phyloP scores from a whole-genome alignment of 192 early-diverging fungal genomes.

The Glomus cerebriforme region DNA sequence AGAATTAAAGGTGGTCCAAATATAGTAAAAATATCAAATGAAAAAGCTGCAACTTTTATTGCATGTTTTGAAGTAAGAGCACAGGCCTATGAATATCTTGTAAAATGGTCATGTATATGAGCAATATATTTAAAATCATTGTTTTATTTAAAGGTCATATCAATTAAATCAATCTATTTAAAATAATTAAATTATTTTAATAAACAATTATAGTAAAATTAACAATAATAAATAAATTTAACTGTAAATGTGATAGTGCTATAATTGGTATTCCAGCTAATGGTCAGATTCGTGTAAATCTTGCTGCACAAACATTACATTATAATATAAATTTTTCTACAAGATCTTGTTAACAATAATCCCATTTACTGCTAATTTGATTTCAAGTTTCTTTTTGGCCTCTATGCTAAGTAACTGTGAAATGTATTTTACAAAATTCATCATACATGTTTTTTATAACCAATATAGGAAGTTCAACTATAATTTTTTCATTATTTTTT shows the following conservation, averaged over 20 bases:
- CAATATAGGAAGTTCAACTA: neutral
- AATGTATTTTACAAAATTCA: neutral
- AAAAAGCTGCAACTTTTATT: neutral
- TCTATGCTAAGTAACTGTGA: neutral
- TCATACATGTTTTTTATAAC: neutral
- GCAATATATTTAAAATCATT: neutral
- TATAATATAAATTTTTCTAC: too few species aligned
- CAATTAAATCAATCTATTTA: too few species aligned
- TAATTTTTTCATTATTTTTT: neutral
- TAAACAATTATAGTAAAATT: too few species aligned
- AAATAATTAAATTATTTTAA: too few species aligned
- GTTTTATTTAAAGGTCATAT: too few species aligned
- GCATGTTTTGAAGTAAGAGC: neutral
- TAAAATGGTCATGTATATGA: neutral
- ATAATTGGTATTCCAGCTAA: too few species aligned
- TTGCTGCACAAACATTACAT: neutral
- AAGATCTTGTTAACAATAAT: neutral
- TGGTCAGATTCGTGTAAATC: too few species aligned
- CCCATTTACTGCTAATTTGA: neutral
- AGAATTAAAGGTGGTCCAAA: conserved; percentile 5
- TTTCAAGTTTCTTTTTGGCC: neutral
- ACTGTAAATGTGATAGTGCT: too few species aligned
- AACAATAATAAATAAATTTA: too few species aligned
- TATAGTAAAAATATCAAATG: neutral
- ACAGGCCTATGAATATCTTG: neutral